Evolutionary conservation across 148 eudicot genomes (phyloP), one percentile per base, ranked within the genome.

Genomic region (Dianthus caryophyllus): DNA sequence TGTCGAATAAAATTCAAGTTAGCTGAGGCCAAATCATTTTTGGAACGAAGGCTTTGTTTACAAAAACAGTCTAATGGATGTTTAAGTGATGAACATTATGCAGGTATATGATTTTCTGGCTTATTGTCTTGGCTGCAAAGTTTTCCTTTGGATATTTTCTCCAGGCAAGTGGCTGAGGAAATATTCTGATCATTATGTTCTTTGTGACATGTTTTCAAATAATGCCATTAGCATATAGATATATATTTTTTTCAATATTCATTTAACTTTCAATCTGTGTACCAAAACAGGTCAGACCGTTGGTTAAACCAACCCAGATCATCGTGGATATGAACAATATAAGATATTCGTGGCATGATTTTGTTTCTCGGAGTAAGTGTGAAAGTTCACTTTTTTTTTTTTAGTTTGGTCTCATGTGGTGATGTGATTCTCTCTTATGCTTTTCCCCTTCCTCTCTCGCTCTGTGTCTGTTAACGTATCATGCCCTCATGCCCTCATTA

Each of bases 101-200:
- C 78, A 90, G 99, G 86, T 94, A 90, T 68, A 70, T 75, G 79
- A 66, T 94, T 64, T 94, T 90, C 75, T 94, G 99, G 99, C 80
- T 94, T 70, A 53, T 88, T 65, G 83, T 94, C 70, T 80, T 94
- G 73, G 96, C 88, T 46, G 76, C 77, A 70, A 94, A 94, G 65
- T 90, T 86, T 81, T 38, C 84, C 29, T 94, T 94, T 70, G 96
- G 88, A 64, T 94, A 90, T 71, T 88, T 83, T 75, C 84, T 94
- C 71, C 91, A 79, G 93, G 99, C 80, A 85, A 73, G 87, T 77
- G 26, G 56, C 18, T 18, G 17, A 24, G 24, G 24, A 58, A 38
- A 41, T 43, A 58, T 11, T 39, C 3, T 47, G 36, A 21, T 54
- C 44, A 36, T 1, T 60, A 43, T 29, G 5, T 29, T 50, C 62